A percentile compares a stretch with the other conserved stretches of the same genome.
phyloP scores from a whole-genome alignment of 73 alveolate genomes.

The Uronychia setigera region DNA sequence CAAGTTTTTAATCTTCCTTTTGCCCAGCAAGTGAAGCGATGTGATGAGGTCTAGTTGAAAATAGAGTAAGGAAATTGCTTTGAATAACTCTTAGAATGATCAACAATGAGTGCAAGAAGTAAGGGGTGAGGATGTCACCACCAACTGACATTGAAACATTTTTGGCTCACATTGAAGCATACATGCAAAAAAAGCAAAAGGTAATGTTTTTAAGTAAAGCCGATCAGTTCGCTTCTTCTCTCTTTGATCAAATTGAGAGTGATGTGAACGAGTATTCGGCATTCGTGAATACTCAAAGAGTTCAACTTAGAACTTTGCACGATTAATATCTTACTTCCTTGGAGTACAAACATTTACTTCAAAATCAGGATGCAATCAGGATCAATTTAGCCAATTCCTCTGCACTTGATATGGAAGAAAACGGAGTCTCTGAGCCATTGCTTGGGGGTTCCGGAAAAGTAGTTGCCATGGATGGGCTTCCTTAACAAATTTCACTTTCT shows the following conservation, averaged over 20 bases:
- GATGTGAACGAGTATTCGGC: slow-evolving; percentile 16
- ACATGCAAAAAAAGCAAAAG: slow-evolving; percentile 10
- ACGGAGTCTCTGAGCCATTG: not conserved
- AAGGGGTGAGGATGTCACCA: slow-evolving; percentile 15
- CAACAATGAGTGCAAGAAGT: slow-evolving; percentile 16
- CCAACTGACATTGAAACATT: slow-evolving; percentile 27
- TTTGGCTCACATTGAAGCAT: not conserved
- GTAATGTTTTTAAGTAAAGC: slow-evolving; percentile 25
- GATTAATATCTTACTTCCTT: not conserved
- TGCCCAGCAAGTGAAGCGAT: slow-evolving; percentile 73
- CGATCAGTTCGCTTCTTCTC: slow-evolving; percentile 29
- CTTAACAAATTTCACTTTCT: not conserved
- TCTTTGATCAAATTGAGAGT: slow-evolving; percentile 35
- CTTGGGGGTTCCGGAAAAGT: not conserved
- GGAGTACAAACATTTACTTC: not conserved
- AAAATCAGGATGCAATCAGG: not conserved
- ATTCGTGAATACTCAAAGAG: slow-evolving; percentile 11
- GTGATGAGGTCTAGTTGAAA: slow-evolving; percentile 69
- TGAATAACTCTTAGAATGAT: not conserved
- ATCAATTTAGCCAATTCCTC: not conserved
- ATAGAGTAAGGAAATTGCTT: slow-evolving; percentile 17
- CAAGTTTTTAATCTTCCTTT: slow-evolving; percentile 79
- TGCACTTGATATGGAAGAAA: not conserved
- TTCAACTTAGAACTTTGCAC: slow-evolving; percentile 5
- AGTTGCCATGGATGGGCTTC: not conserved